Percentiles rank a stretch among this genome's conserved stretches.
Evolutionary conservation across 345 rosid species (phyloP).

Genomic region (Turritis glabra): DNA sequence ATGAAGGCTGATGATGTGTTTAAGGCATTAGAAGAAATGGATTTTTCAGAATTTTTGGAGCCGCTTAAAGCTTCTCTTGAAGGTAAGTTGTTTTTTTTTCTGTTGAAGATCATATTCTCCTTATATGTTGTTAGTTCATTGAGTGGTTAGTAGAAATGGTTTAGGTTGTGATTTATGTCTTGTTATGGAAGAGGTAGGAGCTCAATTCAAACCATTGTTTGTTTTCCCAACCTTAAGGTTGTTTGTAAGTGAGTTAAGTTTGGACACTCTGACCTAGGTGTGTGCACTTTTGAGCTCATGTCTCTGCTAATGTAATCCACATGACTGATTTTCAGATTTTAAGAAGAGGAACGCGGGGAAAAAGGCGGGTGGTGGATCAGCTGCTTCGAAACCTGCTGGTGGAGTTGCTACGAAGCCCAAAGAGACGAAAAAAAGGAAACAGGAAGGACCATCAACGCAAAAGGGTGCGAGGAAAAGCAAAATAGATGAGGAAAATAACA

Average conservation of each 20-base stretch:
- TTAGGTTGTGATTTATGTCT: background rate
- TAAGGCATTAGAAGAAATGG: conserved; percentile 65
- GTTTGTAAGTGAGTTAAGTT: background rate
- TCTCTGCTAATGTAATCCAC: background rate
- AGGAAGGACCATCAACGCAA: conserved; percentile 39
- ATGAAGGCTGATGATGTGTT: conserved; percentile 66
- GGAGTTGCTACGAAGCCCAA: conserved; percentile 42
- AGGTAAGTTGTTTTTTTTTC: conserved; percentile 33
- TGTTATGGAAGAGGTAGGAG: background rate
- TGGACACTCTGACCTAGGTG: background rate
- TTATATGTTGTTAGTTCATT: background rate
- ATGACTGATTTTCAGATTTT: conserved; percentile 49
- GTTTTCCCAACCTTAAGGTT: background rate
- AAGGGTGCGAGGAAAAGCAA: conserved; percentile 43
- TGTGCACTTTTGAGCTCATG: background rate
- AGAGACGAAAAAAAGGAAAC: conserved; percentile 56
- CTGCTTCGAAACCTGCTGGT: conserved; percentile 13
- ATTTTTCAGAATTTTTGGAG: conserved; percentile 60
- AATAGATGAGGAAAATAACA: conserved; percentile 2
- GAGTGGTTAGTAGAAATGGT: background rate
- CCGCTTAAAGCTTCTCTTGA: conserved; percentile 66
- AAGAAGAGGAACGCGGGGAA: conserved; percentile 65
- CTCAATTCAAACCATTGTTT: background rate
- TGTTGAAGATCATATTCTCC: background rate
- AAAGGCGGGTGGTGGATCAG: conserved; percentile 45